phyloP scores from a whole-genome alignment of 2,329 filamentous ascomycete genomes.

The Trichoderma oligosporum region DNA sequence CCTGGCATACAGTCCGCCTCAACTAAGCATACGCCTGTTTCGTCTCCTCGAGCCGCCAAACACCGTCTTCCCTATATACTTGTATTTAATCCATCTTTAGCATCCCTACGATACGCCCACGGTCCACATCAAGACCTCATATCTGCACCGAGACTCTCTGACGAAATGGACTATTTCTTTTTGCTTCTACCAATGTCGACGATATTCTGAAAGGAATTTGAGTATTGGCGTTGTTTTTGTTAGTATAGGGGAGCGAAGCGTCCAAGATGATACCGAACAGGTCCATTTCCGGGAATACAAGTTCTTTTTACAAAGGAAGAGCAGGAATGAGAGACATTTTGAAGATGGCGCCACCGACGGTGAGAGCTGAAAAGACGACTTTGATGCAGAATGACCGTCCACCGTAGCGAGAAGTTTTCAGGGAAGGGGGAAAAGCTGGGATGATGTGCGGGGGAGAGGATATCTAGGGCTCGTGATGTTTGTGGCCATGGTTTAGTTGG shows the following conservation, averaged over 20 bases:
- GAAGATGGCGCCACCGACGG: slow-evolving; percentile 42
- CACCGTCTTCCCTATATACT: slow-evolving; percentile 36
- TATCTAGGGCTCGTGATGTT: slow-evolving; percentile 29
- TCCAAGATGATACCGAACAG: slow-evolving; percentile 40
- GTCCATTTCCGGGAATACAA: slow-evolving; percentile 42
- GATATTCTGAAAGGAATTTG: no score
- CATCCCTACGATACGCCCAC: slow-evolving; percentile 34
- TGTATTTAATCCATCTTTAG: slow-evolving; percentile 34
- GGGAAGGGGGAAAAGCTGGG: slow-evolving; percentile 27
- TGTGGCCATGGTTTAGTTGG: not conserved
- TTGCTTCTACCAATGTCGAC: no score
- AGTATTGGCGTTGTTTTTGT: not conserved
- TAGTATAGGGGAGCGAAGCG: slow-evolving; percentile 29
- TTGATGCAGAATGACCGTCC: slow-evolving; percentile 41
- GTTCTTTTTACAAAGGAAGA: slow-evolving; percentile 34
- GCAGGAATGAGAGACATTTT: slow-evolving; percentile 41
- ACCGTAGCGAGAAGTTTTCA: slow-evolving; percentile 27
- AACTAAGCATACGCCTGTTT: slow-evolving; percentile 36
- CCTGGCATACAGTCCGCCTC: slow-evolving; percentile 32
- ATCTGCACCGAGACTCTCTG: no score
- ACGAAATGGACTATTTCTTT: no score
- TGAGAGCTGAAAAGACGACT: slow-evolving; percentile 43
- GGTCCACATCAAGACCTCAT: no score
- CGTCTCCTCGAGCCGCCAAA: slow-evolving; percentile 36
- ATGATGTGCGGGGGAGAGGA: slow-evolving; percentile 28